Evolutionary conservation across 73 alveolate species (phyloP).

Genomic region (Vitrella brassicaformis): DNA sequence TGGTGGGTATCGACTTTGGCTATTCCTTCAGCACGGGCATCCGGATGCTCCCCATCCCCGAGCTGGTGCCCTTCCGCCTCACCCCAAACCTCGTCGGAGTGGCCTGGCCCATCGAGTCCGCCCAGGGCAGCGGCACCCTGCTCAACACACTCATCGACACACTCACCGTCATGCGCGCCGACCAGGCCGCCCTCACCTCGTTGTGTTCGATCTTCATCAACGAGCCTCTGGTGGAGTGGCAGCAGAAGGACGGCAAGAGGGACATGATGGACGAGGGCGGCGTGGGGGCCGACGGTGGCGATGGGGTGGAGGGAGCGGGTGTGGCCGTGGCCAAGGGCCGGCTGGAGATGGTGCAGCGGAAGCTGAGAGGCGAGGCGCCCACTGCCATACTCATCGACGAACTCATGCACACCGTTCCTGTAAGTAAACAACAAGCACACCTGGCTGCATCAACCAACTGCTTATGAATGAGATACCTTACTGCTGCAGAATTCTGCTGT

Average conservation of each 20-base stretch:
- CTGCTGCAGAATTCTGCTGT: background rate
- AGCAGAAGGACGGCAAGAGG: background rate
- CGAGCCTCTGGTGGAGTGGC: constrained; percentile 83
- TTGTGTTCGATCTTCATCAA: constrained; percentile 71
- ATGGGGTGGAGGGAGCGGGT: background rate
- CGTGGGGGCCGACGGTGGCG: background rate
- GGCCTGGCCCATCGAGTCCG: constrained; percentile 11
- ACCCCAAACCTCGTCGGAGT: constrained; percentile 42
- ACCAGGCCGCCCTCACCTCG: constrained; percentile 57
- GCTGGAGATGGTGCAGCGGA: background rate
- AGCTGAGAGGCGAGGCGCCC: background rate
- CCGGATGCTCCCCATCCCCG: constrained; percentile 49
- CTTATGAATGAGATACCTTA: background rate
- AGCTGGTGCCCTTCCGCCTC: constrained; percentile 50
- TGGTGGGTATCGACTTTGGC: constrained; percentile 50
- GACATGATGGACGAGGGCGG: background rate
- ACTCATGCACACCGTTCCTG: background rate
- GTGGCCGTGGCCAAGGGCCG: background rate
- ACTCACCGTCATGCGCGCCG: constrained; percentile 68
- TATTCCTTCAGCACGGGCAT: constrained; percentile 50
- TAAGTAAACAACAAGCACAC: background rate
- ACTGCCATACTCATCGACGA: background rate
- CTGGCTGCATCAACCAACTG: background rate
- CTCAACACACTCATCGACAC: constrained; percentile 58
- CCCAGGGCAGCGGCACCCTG: constrained; percentile 49